Evolutionary conservation across 768 basidiomycete genomes (phyloP).

Genomic region (Agrocybe praecox): DNA sequence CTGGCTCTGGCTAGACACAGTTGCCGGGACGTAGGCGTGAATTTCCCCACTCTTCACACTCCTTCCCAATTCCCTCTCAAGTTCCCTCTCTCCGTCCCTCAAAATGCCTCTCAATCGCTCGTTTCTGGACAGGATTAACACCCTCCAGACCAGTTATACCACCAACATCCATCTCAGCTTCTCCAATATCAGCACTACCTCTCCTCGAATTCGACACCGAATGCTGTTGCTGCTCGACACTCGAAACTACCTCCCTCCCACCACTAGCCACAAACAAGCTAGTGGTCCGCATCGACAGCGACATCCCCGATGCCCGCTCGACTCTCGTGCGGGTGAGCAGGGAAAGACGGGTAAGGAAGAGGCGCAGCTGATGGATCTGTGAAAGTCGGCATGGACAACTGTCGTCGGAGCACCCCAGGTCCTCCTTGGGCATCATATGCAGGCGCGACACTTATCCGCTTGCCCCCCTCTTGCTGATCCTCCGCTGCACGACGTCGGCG

Average conservation of each 20-base stretch:
- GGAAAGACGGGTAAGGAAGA: constrained; percentile 51
- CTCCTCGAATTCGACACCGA: background rate
- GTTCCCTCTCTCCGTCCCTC: background rate
- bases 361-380: constrained; percentile 51
- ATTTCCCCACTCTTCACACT: background rate
- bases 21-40: background rate
- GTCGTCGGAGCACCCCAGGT: constrained; percentile 46
- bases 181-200: background rate
- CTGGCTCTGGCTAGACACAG: background rate
- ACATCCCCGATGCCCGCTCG: constrained; percentile 74
- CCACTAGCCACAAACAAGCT: constrained; percentile 25
- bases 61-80: background rate
- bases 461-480: constrained; percentile 18
- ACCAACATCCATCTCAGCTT: background rate
- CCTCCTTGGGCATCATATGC: constrained; percentile 25
- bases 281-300: constrained; percentile 16
- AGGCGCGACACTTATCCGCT: constrained; percentile 31
- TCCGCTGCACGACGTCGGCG: background rate
- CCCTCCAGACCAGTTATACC: background rate
- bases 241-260: constrained; percentile 4
- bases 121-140: background rate
- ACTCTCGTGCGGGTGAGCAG: constrained; percentile 35
- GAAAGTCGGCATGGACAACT: constrained; percentile 73
- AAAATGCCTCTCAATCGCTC: background rate
- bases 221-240: background rate